phyloP scores from a whole-genome alignment of 2,329 filamentous ascomycete species.

The Emergomyces orientalis region DNA sequence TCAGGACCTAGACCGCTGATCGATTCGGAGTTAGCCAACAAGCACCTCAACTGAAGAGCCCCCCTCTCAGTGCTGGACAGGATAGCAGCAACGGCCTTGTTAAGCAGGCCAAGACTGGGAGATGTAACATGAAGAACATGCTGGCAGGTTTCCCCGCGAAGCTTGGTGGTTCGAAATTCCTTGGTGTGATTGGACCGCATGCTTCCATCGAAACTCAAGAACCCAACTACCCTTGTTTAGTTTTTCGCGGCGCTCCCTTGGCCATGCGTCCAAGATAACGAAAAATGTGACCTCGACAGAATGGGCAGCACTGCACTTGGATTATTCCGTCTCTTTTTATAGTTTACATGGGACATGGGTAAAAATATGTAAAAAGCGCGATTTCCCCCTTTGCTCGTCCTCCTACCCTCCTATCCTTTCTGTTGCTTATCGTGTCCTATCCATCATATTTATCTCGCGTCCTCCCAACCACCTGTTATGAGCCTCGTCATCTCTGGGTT shows the following conservation, averaged over 20 bases:
- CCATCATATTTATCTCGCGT: background rate
- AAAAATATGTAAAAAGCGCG: constrained; percentile 1
- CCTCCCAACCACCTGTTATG: background rate
- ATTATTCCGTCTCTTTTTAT: background rate
- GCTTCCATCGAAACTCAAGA: background rate
- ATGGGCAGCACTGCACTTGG: background rate
- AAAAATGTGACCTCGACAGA: background rate
- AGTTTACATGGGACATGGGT: background rate
- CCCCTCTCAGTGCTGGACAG: background rate
- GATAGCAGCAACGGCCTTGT: background rate
- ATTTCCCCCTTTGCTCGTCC: background rate
- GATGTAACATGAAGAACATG: constrained; percentile 6
- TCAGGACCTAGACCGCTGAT: background rate
- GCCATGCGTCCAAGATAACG: background rate
- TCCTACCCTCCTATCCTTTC: background rate
- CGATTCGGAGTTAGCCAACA: background rate
- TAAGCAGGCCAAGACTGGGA: background rate
- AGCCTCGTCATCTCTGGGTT: background rate
- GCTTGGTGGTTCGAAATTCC: background rate
- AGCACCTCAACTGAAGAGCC: background rate
- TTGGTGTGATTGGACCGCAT: background rate
- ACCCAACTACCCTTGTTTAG: background rate
- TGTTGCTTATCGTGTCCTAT: background rate
- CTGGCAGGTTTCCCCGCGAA: background rate
- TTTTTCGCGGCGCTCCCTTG: background rate